Percentiles rank a stretch among this genome's conserved stretches.
Evolutionary conservation across 176 grass and related monocot species (phyloP).

Genomic region (Thalia dealbata): DNA sequence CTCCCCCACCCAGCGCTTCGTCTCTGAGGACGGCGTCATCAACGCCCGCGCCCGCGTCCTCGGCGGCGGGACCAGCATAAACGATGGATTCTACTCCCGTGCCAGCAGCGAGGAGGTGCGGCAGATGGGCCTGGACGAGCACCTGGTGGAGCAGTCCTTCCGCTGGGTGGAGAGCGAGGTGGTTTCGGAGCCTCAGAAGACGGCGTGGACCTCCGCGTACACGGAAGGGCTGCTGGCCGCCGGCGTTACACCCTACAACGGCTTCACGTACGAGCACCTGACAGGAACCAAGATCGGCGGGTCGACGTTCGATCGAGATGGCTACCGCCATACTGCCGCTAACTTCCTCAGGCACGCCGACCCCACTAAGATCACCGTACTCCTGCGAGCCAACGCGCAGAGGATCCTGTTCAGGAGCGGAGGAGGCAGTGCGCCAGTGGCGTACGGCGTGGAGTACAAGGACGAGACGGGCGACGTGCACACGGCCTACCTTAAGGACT

Average conservation of each 20-base stretch:
- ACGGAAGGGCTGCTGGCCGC: slow-evolving; percentile 58
- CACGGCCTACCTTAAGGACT: slow-evolving; percentile 45
- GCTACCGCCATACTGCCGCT: slow-evolving; percentile 63
- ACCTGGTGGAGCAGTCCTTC: slow-evolving; percentile 49
- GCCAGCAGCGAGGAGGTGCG: slow-evolving; percentile 40
- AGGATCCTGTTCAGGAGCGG: slow-evolving; percentile 46
- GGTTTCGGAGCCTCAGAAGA: slow-evolving; percentile 50
- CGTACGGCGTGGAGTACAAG: slow-evolving; percentile 58
- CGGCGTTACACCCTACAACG: slow-evolving; percentile 59
- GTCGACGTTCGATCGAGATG: slow-evolving; percentile 57
- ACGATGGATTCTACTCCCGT: slow-evolving; percentile 80
- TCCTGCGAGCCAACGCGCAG: slow-evolving; percentile 48
- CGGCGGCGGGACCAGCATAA: slow-evolving; percentile 77
- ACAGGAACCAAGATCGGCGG: slow-evolving; percentile 70
- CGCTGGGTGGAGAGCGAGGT: slow-evolving; percentile 66
- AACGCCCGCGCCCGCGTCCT: slow-evolving; percentile 60
- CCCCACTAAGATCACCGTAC: slow-evolving; percentile 37
- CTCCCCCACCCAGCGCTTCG: slow-evolving; percentile 66
- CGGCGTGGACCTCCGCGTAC: slow-evolving; percentile 53
- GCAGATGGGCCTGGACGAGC: slow-evolving; percentile 43
- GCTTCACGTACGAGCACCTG: slow-evolving; percentile 77
- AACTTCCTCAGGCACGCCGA: slow-evolving; percentile 66
- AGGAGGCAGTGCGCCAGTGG: slow-evolving; percentile 34
- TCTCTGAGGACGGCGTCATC: slow-evolving; percentile 67
- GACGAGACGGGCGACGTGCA: slow-evolving; percentile 44